These are phyloP conservation scores for Trichosphaerium sp. DNA, from an alignment of 78 protist species.

Conservation along the genomic window DNA sequence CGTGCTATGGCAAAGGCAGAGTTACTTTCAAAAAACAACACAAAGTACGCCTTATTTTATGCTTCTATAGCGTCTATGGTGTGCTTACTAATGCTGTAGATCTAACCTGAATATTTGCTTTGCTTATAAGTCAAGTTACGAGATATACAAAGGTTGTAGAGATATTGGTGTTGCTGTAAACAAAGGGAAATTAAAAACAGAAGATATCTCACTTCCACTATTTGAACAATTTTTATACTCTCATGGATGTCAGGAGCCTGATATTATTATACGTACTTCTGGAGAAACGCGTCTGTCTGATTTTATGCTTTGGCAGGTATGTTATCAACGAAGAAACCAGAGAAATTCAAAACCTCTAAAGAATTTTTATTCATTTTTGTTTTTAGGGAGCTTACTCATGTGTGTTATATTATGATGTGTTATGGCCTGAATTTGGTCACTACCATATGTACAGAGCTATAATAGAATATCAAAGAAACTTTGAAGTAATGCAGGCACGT, in stretches of 20 bases:
- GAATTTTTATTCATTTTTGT: no score
- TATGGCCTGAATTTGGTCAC: no score
- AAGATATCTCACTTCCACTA: slow-evolving; percentile 19
- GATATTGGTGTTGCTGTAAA: slow-evolving; percentile 7
- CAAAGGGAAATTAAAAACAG: neutral
- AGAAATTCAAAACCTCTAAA: no score
- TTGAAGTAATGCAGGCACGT: no score
- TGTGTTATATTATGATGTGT: no score
- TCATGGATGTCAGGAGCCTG: slow-evolving; percentile 12
- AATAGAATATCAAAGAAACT: no score
- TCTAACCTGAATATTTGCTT: slow-evolving; percentile 58
- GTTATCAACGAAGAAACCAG: neutral
- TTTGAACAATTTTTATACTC: slow-evolving; percentile 19
- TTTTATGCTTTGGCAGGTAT: slow-evolving; percentile 73
- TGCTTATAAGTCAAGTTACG: slow-evolving; percentile 72
- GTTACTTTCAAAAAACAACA: neutral
- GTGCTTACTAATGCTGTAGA: neutral
- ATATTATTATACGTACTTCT: slow-evolving; percentile 72
- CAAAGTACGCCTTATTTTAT: neutral
- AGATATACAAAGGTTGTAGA: slow-evolving; percentile 39
- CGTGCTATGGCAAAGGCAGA: neutral
- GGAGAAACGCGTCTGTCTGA: slow-evolving; percentile 82
- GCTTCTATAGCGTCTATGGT: no score
- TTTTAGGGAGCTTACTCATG: no score
- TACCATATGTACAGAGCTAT: no score